Percentiles rank a stretch among this genome's conserved stretches.
Evolutionary conservation across 2,329 filamentous ascomycete genomes (phyloP).

Genomic region (Botrytis tulipae): DNA sequence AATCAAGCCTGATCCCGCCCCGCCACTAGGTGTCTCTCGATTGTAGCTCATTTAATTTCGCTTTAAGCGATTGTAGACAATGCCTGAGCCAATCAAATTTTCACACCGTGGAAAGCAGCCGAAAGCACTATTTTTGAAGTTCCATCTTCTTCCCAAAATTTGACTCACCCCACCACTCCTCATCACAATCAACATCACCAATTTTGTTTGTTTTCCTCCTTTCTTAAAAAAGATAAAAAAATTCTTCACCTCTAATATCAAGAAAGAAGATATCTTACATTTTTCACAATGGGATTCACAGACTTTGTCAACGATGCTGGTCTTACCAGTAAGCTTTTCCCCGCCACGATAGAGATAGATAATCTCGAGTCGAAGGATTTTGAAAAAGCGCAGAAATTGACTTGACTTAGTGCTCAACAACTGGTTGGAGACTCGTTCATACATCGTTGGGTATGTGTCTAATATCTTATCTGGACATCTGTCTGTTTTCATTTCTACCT

Average conservation of each 20-base stretch:
- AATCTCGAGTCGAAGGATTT: conserved; percentile 21
- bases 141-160: conserved; percentile 20
- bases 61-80: conserved; percentile 17
- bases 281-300: conserved; percentile 62
- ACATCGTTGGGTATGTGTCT: conserved; percentile 74
- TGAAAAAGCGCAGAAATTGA: conserved; percentile 32
- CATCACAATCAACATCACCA: conserved; percentile 13
- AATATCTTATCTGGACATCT: conserved; percentile 21
- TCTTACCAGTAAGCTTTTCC: conserved; percentile 49
- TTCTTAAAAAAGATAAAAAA: conserved; percentile 7
- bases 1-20: conserved; percentile 7
- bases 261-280: conserved; percentile 18
- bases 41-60: conserved; percentile 1
- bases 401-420: conserved; percentile 61
- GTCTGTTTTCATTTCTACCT: conserved; percentile 25
- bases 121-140: conserved; percentile 10
- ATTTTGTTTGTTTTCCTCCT: conserved; percentile 14
- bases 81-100: conserved; percentile 17
- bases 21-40: not conserved
- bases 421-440: conserved; percentile 73
- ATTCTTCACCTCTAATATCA: conserved; percentile 12
- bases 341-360: not conserved
- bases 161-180: conserved; percentile 18
- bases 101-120: conserved; percentile 11
- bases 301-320: conserved; percentile 66